A percentile compares a stretch with the other conserved stretches of the same genome.
phyloP scores from a whole-genome alignment of 2,329 filamentous ascomycete genomes.

The Nemania diffusa region DNA sequence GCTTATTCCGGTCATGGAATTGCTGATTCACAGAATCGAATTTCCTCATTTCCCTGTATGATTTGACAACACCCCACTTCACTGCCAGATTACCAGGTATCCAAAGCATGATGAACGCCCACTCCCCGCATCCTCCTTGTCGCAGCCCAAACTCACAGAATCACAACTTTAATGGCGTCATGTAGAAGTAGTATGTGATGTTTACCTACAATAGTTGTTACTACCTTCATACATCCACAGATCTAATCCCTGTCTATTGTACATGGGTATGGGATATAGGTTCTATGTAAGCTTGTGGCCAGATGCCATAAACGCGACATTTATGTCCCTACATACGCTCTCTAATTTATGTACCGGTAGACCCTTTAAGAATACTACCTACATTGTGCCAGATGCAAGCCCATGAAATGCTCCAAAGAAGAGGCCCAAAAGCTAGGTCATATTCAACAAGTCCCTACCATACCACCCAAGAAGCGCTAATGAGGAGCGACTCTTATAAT shows the following conservation, averaged over 20 bases:
- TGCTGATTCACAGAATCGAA: constrained; percentile 12
- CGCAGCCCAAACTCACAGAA: not conserved
- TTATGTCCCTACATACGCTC: not conserved
- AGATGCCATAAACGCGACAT: not conserved
- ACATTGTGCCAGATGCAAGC: constrained; percentile 13
- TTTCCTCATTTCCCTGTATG: constrained; percentile 10
- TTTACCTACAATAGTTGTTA: not conserved
- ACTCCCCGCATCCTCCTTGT: no score
- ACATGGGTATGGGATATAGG: no score
- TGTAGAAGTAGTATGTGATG: not conserved
- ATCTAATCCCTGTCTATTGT: not conserved
- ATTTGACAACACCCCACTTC: constrained; percentile 1
- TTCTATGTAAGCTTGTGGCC: not conserved
- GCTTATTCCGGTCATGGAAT: constrained; percentile 14
- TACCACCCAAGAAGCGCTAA: constrained; percentile 4
- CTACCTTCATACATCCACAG: no score
- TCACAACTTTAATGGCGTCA: not conserved
- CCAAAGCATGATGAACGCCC: no score
- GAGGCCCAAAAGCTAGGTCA: not conserved
- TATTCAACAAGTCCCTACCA: not conserved
- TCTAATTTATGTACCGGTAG: not conserved
- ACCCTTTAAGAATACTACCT: not conserved
- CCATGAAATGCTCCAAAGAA: constrained; percentile 8
- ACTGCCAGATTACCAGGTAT: not conserved
- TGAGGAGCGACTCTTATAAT: constrained; percentile 24